Evolutionary conservation across 495 filamentous ascomycete species (phyloP).

Genomic region (Tuber umbilicatum): DNA sequence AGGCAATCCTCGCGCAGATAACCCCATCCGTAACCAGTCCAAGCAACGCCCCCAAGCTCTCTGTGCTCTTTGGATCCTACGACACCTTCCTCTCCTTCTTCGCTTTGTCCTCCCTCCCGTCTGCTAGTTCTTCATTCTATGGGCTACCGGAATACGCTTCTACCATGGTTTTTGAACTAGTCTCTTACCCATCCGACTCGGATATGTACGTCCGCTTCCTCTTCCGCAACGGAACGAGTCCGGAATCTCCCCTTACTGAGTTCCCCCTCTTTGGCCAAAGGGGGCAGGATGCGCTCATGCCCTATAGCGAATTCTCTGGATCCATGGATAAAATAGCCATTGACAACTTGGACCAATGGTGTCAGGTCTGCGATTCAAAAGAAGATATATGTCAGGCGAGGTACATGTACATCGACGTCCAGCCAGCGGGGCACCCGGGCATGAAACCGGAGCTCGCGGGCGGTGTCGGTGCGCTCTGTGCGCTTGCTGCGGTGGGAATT

Average conservation of each 20-base stretch:
- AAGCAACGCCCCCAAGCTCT: constrained; percentile 52
- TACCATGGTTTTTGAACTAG: constrained; percentile 67
- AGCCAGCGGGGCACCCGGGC: neutral
- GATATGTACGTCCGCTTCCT: constrained; percentile 69
- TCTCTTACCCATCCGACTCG: constrained; percentile 50
- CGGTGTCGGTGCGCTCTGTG: constrained; percentile 48
- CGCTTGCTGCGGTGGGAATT: constrained; percentile 44
- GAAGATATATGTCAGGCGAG: constrained; percentile 55
- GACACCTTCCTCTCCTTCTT: constrained; percentile 69
- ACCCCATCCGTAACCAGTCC: constrained; percentile 53
- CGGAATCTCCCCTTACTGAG: constrained; percentile 46
- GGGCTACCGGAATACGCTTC: constrained; percentile 64
- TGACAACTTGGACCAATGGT: constrained; percentile 59
- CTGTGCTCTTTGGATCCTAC: constrained; percentile 63
- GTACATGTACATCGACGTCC: constrained; percentile 3
- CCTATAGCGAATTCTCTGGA: constrained; percentile 57
- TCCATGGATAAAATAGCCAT: constrained; percentile 59
- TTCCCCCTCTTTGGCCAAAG: constrained; percentile 64
- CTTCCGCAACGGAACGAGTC: constrained; percentile 67
- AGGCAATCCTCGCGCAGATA: constrained; percentile 58
- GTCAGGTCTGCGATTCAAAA: constrained; percentile 57
- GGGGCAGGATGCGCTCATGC: constrained; percentile 49
- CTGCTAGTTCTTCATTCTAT: constrained; percentile 55
- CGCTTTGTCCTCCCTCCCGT: constrained; percentile 57
- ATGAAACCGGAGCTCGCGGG: constrained; percentile 46